phyloP scores from a whole-genome alignment of 106 monocot genomes.

The Cymbidium sinense region DNA sequence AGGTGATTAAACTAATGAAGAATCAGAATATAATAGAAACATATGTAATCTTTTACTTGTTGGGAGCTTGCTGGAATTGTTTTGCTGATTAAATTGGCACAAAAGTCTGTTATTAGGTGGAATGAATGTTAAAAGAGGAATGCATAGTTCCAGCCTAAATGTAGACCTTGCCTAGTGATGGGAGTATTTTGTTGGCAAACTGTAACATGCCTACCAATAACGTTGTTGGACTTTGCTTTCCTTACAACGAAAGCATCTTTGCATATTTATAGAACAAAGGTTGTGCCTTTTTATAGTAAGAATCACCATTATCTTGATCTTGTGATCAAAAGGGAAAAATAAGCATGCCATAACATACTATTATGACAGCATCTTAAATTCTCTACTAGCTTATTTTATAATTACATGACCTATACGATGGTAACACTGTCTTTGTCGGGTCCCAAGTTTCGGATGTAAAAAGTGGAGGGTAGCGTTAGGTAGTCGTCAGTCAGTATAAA shows the following conservation, averaged over 20 bases:
- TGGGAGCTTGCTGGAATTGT: not conserved
- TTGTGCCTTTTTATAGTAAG: no score
- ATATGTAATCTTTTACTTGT: not conserved
- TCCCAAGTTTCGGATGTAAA: no score
- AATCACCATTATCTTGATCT: not conserved
- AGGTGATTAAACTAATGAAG: not conserved
- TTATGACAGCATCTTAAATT: not conserved
- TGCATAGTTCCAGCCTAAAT: not conserved
- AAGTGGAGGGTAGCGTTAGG: no score
- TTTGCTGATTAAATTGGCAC: not conserved
- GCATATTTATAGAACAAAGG: no score
- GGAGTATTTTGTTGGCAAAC: not conserved
- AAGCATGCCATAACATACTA: not conserved
- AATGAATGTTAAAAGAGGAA: not conserved
- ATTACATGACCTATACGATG: not conserved
- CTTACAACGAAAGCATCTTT: no score
- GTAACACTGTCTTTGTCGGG: no score
- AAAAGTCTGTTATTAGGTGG: not conserved
- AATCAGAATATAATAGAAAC: not conserved
- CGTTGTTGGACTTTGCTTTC: not conserved
- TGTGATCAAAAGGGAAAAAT: not conserved
- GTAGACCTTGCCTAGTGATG: not conserved
- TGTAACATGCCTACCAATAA: not conserved
- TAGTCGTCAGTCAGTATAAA: no score
- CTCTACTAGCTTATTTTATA: not conserved